Base-by-base conservation (phyloP, 768 basidiomycete species). In the Naganishia friedmannii region DNA sequence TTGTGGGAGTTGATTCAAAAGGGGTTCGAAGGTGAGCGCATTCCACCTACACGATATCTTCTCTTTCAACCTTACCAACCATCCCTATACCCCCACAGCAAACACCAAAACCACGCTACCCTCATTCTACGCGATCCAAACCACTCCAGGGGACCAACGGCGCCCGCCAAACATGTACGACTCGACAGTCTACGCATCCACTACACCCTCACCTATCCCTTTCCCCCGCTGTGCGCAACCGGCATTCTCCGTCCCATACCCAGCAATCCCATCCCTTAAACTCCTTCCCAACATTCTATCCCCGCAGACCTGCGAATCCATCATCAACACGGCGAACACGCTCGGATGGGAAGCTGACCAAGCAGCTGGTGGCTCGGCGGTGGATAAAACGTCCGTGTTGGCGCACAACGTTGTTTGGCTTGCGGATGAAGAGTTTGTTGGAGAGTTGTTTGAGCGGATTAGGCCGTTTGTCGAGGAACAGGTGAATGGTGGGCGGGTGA, bases 351-450 rank as follows among this genome's bases (percentile, higher is more conserved):
- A 83, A n/a, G 83, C 83, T 39, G 86, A 87, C 72, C 83, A 86
- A 73, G 85, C 86, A 0, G 79, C 83, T 1, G 83, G 81, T 3
- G 85, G 85, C 9, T 83, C 83, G 1, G 85, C 85, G 0, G 75
- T 80, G 6, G 82, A 83, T 67, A 81, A 85, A 55, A 80, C 82
- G 2, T 84, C 83, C 21, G 83, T 85, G 5, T 81, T 85, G 0
- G 84, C 85, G 0, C 83, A 85, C 71, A 86, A 86, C 75, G 78
- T 86, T 60, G 83, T 85, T 68, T 86, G 86, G 86, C 81, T 86
- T 21, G 84, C 86, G 0, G 85, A 86, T 74, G 67, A 75, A 8
- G 70, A 71, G 19, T 85, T 86, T 74, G 77, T 84, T 39, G 73
- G 75, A 0, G 79, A 79, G 26, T 77, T 86, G 65, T 85, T 83